These are phyloP conservation scores for Zalaria obscura DNA, from an alignment of 2,329 filamentous ascomycete species.

Conservation along the genomic window DNA sequence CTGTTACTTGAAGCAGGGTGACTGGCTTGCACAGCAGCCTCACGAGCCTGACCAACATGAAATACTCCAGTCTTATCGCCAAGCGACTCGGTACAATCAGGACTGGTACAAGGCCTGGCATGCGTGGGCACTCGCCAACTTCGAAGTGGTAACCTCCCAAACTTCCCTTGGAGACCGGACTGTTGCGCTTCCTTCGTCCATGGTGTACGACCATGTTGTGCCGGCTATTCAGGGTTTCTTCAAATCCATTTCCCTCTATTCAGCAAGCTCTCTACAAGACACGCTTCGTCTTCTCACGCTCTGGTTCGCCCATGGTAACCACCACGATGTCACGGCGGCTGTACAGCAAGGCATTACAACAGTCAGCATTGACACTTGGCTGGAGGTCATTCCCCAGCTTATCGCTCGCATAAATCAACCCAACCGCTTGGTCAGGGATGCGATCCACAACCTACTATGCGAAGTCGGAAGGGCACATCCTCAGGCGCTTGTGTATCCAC, in stretches of 20 bases:
- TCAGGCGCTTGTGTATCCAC: constrained; percentile 88
- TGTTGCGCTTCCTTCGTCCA: constrained; percentile 45
- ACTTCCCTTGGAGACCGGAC: constrained; percentile 51
- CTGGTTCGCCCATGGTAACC: constrained; percentile 90
- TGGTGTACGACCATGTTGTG: constrained; percentile 77
- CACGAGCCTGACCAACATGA: constrained; percentile 70
- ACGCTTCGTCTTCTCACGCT: constrained; percentile 82
- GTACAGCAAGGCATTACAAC: constrained; percentile 83
- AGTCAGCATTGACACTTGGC: constrained; percentile 94
- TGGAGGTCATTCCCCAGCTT: constrained; percentile 93
- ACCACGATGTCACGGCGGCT: constrained; percentile 72
- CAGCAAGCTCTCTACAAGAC: constrained; percentile 87
- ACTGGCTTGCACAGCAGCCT: constrained; percentile 82
- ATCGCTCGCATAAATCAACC: constrained; percentile 97
- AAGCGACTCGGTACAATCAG: constrained; percentile 86
- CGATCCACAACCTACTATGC: constrained; percentile 81
- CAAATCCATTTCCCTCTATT: constrained; percentile 85
- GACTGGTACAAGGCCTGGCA: constrained; percentile 99
- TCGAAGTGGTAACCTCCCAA: constrained; percentile 85
- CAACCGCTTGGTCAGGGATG: constrained; percentile 72
- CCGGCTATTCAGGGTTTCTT: constrained; percentile 94
- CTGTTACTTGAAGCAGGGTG: constrained; percentile 89
- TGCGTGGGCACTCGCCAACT: constrained; percentile 94
- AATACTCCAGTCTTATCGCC: constrained; percentile 77
- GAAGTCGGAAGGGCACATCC: constrained; percentile 92